Conservation (phyloP, 1,139 yeast genomes). For the Taiozyma sp. region DNA sequence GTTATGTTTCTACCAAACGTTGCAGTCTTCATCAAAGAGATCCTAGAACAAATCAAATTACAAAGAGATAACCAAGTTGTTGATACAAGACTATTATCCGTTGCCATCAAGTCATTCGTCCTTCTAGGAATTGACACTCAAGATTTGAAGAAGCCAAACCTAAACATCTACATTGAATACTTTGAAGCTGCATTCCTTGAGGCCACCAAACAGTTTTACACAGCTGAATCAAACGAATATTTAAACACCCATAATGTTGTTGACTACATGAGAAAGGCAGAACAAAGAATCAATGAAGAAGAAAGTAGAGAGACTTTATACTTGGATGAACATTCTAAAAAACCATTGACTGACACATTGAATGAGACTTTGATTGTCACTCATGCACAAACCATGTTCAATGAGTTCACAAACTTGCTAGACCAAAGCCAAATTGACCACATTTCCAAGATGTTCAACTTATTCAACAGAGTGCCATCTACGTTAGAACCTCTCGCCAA, state of each 20-base stretch:
- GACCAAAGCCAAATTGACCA: slow-evolving; percentile 75
- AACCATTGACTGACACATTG: slow-evolving; percentile 67
- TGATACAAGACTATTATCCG: slow-evolving; percentile 59
- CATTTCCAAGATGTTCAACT: slow-evolving; percentile 70
- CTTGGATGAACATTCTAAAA: slow-evolving; percentile 82
- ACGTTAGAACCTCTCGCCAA: slow-evolving; percentile 76
- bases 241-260: slow-evolving; percentile 75
- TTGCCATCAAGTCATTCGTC: slow-evolving; percentile 81
- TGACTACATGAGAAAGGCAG: slow-evolving; percentile 86
- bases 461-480: slow-evolving; percentile 68
- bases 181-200: slow-evolving; percentile 76
- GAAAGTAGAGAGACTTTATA: slow-evolving; percentile 70
- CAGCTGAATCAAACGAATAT: slow-evolving; percentile 61
- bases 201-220: slow-evolving; percentile 69
- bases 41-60: slow-evolving; percentile 65
- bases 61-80: slow-evolving; percentile 81
- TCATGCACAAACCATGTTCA: slow-evolving; percentile 73
- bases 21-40: slow-evolving; percentile 56
- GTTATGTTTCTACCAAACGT: slow-evolving; percentile 70
- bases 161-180: slow-evolving; percentile 72
- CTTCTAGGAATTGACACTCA: slow-evolving; percentile 69
- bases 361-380: slow-evolving; percentile 72
- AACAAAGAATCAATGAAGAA: slow-evolving; percentile 77
- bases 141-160: slow-evolving; percentile 79
- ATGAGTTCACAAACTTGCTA: slow-evolving; percentile 66